Conservation (phyloP, 345 rosid species). For the Moricandia arvensis region DNA sequence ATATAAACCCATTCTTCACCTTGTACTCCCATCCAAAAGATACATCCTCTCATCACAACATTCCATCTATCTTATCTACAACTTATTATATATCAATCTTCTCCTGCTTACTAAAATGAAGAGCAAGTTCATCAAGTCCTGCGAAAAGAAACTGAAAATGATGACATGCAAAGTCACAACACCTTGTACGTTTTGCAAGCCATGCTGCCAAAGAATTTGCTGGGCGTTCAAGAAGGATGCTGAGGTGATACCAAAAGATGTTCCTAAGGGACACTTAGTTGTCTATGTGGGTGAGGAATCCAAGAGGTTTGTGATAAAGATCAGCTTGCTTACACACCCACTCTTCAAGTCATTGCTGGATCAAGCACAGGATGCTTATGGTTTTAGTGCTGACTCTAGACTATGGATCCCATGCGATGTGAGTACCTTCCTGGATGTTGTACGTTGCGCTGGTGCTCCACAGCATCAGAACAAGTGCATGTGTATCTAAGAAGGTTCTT, state of each 20-base stretch:
- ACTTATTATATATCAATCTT: not conserved
- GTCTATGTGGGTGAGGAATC: slow-evolving; percentile 75
- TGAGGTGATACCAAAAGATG: slow-evolving; percentile 63
- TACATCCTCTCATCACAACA: slow-evolving; percentile 15
- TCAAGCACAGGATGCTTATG: slow-evolving; percentile 69
- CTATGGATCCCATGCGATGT: slow-evolving; percentile 86
- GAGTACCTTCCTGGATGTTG: slow-evolving; percentile 60
- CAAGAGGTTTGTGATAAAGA: slow-evolving; percentile 71
- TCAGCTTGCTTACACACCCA: slow-evolving; percentile 65
- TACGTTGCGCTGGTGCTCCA: slow-evolving; percentile 56
- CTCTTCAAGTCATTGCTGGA: slow-evolving; percentile 76
- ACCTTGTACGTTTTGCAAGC: slow-evolving; percentile 50
- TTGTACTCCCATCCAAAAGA: slow-evolving; percentile 30
- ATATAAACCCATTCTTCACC: slow-evolving; percentile 35
- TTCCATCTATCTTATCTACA: slow-evolving; percentile 15
- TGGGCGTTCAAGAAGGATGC: slow-evolving; percentile 46
- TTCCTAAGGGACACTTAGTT: slow-evolving; percentile 80
- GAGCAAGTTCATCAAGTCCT: slow-evolving; percentile 46
- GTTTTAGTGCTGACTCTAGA: slow-evolving; percentile 55
- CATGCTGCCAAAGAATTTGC: slow-evolving; percentile 46
- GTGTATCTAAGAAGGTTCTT: slow-evolving; percentile 38
- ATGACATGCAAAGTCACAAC: slow-evolving; percentile 46
- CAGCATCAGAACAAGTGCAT: slow-evolving; percentile 38
- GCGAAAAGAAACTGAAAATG: slow-evolving; percentile 55
- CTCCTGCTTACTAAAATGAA: slow-evolving; percentile 31